Conservation (phyloP, 306 rosid species). For the Calophaca sinica region DNA sequence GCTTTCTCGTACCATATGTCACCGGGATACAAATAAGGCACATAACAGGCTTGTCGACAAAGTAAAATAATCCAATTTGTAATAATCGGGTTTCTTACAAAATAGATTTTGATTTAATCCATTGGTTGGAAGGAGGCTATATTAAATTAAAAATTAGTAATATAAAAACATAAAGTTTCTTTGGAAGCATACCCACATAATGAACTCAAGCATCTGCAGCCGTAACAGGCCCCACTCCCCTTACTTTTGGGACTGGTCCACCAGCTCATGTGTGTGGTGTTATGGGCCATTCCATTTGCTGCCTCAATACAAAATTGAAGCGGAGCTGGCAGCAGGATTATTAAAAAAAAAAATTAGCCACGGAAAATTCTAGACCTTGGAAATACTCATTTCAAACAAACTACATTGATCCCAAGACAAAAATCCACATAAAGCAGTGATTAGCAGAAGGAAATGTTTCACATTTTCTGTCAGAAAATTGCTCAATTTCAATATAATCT, state of each 20-base stretch:
- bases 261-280: slow-evolving; percentile 58
- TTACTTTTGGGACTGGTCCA: slow-evolving; percentile 69
- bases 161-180: slow-evolving; percentile 36
- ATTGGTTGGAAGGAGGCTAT: slow-evolving; percentile 33
- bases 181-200: slow-evolving; percentile 51
- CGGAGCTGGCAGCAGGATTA: slow-evolving; percentile 61
- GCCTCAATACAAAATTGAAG: slow-evolving; percentile 34
- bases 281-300: slow-evolving; percentile 57
- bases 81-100: slow-evolving; percentile 24
- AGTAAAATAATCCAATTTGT: slow-evolving; percentile 40
- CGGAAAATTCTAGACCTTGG: slow-evolving; percentile 18
- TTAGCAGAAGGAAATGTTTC: neutral
- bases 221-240: slow-evolving; percentile 56
- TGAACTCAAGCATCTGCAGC: slow-evolving; percentile 65
- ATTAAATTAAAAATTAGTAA: neutral
- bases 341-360: slow-evolving; percentile 29
- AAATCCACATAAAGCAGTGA: slow-evolving; percentile 25
- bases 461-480: neutral
- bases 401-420: slow-evolving; percentile 13
- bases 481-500: slow-evolving; percentile 32
- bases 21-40: slow-evolving; percentile 24
- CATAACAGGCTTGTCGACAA: slow-evolving; percentile 36
- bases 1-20: slow-evolving; percentile 23
- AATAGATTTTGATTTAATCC: slow-evolving; percentile 25
- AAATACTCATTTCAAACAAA: slow-evolving; percentile 13